Base-by-base conservation (phyloP, 495 filamentous ascomycete genomes). In the Immersiella caudata region DNA sequence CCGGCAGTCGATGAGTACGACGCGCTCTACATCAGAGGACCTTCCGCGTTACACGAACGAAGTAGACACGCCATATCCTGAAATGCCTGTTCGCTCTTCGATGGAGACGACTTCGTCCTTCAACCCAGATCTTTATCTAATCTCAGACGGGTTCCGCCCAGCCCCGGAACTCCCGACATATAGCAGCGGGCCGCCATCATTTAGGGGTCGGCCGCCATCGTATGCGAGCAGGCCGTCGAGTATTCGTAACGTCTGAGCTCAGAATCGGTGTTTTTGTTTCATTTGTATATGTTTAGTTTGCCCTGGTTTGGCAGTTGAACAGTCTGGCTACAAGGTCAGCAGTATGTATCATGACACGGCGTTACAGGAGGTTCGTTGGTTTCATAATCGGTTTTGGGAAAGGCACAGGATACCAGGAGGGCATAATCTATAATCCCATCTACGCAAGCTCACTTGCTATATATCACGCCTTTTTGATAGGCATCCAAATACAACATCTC, bases 121-220 rank as follows among this genome's bases (percentile, higher is more conserved):
- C 20, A 67, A 68, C 27, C 33, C 57, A 20, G 68, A 73, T 29
- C 25, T 62, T 1, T 75, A 73, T 54, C 67, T 75, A 11, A 68
- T 75, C 16, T 66, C 73, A 22, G 73, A 75, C 20, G 73, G 73
- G 7, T 75, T 72, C 58, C 70, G 71, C 25, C 67, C 71, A 0
- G 58, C 62, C 0, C 65, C 67, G 33, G 33, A 67, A 16, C 68
- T 69, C 0, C 73, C 73, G 7, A 54, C 46, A 4, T 69, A 69
- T 29, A 60, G 50, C 61, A 69, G 68, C 63, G 49, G 60, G 66
- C 67, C 67, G n/a, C 60, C 60, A 14, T 62, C 60, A 0, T 62
- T 46, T 36, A 25, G 35, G 60, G 40, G 60, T 36, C 62, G 40
- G 14, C 60, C 60, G 33, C 60, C 60, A 25, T 62, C 60, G 16